Evolutionary conservation across 306 rosid species (phyloP), one percentile per base, ranked within the genome.

Genomic region (Prunus dulcis): DNA sequence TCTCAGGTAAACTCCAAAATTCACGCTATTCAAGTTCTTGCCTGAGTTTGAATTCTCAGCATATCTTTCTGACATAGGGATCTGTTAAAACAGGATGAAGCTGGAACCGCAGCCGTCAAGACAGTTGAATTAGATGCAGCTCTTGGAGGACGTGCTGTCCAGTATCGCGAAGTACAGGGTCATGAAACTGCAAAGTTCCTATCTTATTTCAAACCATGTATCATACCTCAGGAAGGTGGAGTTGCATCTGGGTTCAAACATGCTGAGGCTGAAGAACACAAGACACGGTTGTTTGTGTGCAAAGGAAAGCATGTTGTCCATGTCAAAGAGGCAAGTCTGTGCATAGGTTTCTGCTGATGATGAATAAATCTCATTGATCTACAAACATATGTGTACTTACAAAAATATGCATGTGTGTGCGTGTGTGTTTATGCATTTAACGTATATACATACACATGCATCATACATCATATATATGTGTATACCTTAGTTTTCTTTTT

Each of bases 131-230:
- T 96, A 78, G 98, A 96, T 88, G 98, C 99, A 82, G 85, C 93
- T 78, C 94, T 96, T 66, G 99, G 99, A 78, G 99, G 98, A 69
- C 98, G 98, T 63, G 99, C 99, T 64, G 97, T 96, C 78, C 99
- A 96, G 84, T 93, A 93, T 73, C 98, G 99, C 22, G 99, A 96
- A 87, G 87, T 89, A 69, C 98, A 96, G 74, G 99, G 99, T 85
- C 91, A 88, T 45, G 99, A 96, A 85, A 96, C 97, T 2, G 96
- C 90, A 55, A 96, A 93, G 73, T 92, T 96, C 78, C 83, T 92
- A 51, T 96, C 99, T 23, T 89, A 89, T 84, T 96, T 96, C 73
- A 96, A 86, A 83, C 99, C 98, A 58, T 96, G 99, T 75, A 92
- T 96, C 79, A 92, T 96, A 85, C 99, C 98, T 76, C 94, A 81